These are phyloP conservation scores for Acanthamoeba castellanii DNA, from an alignment of 208 protist genomes.

Conservation along the genomic window DNA sequence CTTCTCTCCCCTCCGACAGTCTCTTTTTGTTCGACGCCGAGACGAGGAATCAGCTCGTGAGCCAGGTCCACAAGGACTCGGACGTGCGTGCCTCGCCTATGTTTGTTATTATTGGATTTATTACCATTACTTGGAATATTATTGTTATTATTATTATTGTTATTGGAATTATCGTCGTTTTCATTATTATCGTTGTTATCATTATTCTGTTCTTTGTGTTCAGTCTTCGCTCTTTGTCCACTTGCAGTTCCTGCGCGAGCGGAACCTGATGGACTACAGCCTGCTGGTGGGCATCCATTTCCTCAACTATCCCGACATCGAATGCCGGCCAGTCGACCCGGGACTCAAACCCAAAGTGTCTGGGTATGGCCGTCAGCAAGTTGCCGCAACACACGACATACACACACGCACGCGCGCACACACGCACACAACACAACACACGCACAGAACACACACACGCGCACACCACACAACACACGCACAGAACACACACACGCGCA, in stretches of 20 bases:
- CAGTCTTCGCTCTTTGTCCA: background rate
- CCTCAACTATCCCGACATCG: slow-evolving; percentile 46
- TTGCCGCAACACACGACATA: background rate
- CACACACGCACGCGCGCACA: no score
- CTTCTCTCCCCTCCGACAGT: background rate
- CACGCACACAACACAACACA: no score
- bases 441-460: background rate
- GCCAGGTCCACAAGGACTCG: background rate
- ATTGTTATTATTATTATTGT: no score
- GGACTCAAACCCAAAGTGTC: background rate
- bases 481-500: no score
- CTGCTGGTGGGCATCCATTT: slow-evolving; percentile 71
- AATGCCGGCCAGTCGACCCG: slow-evolving; percentile 29
- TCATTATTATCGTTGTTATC: background rate
- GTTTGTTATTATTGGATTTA: no score
- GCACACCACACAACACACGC: background rate
- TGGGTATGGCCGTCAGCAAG: background rate
- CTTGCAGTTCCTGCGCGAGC: slow-evolving; percentile 25
- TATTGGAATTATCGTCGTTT: background rate
- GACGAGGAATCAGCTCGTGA: background rate
- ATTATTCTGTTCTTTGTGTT: background rate
- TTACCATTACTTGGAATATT: no score
- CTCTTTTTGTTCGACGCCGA: background rate
- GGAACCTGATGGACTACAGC: slow-evolving; percentile 69
- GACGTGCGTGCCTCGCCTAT: background rate